Evolutionary conservation across 192 early-diverging fungal species (phyloP).

Genomic region (Gaertneriomyces sp.): DNA sequence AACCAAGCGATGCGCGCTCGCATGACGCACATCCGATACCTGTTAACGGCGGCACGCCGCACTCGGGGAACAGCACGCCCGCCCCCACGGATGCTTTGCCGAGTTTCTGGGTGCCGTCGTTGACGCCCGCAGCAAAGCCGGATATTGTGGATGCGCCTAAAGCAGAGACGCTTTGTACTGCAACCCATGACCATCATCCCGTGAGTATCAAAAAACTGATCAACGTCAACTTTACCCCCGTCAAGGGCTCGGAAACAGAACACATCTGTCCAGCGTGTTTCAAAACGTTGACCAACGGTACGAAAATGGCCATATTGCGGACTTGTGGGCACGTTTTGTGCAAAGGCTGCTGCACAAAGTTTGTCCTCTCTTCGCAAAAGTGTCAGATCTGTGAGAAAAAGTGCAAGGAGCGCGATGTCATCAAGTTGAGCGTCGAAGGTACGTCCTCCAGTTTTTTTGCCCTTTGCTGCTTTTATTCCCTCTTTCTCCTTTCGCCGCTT

Average conservation of each 20-base stretch:
- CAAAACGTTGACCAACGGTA: conserved; percentile 67
- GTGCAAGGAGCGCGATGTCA: conserved; percentile 65
- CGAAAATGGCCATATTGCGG: conserved; percentile 64
- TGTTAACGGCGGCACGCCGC: no score
- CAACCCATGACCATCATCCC: conserved; percentile 57
- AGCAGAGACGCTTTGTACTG: conserved; percentile 59
- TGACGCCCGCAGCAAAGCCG: conserved; percentile 63
- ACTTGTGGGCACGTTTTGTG: conserved; percentile 74
- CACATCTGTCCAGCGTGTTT: conserved; percentile 68
- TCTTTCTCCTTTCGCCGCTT: not conserved
- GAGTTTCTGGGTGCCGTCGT: conserved; percentile 73
- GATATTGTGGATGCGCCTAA: conserved; percentile 54
- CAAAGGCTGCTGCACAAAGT: conserved; percentile 59
- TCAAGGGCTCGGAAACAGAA: conserved; percentile 42
- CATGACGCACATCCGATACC: no score
- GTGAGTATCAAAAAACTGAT: conserved; percentile 69
- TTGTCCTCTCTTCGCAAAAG: conserved; percentile 63
- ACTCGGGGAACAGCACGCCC: no score
- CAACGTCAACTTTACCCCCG: conserved; percentile 55
- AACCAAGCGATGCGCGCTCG: no score
- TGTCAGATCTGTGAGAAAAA: conserved; percentile 68
- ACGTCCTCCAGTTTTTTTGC: conserved; percentile 2
- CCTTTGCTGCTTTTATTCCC: not conserved
- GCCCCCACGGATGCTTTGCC: conserved; percentile 24
- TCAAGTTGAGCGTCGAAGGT: conserved; percentile 67